Base-by-base conservation (phyloP, 2,329 filamentous ascomycete genomes). In the Xylaria digitata region DNA sequence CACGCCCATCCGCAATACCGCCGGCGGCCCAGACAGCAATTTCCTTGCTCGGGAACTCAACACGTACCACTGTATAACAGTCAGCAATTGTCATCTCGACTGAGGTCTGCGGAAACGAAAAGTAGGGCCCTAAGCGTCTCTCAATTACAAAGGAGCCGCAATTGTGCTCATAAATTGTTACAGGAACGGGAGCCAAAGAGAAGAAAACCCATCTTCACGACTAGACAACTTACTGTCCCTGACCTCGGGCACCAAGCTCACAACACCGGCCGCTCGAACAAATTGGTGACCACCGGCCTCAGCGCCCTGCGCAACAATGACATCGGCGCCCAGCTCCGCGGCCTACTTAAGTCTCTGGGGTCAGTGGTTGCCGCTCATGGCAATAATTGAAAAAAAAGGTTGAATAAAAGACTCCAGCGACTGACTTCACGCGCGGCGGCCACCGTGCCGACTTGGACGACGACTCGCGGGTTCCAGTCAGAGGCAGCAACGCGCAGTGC, bases 251-350 rank as follows among this genome's bases (percentile, higher is more conserved):
- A 86, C 69, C 2, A 87, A 76, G 6, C 81, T 77, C 0, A 86
- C 72, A 9, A 87, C 63, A 3, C 83, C 77, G 0, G 84, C 83
- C 13, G 81, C 82, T 13, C 75, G 73, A 1, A 78, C 80, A 37
- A 83, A 81, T 43, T 85, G 84, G 68, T 87, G 85, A 0, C 85
- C 85, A 7, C 85, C 85, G 5, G 85, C 85, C 73, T 87, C 85
- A 2, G 77, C 76, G 8, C 84, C 85, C 74, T 87, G 85, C 6
- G 85, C 81, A 11, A 87, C 82, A 8, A 87, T 75, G 9, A 84
- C 80, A 66, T 87, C 82, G 0, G 81, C 71, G 4, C 80, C 81
- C 3, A 77, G 69, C 59, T 66, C 63, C 0, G 79, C 77, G 0
- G 78, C 81, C 19, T 80, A 26, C 5, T 26, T 2, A 26, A 26